Base-by-base conservation (phyloP, 306 rosid species). In the Corylus heterophylla region DNA sequence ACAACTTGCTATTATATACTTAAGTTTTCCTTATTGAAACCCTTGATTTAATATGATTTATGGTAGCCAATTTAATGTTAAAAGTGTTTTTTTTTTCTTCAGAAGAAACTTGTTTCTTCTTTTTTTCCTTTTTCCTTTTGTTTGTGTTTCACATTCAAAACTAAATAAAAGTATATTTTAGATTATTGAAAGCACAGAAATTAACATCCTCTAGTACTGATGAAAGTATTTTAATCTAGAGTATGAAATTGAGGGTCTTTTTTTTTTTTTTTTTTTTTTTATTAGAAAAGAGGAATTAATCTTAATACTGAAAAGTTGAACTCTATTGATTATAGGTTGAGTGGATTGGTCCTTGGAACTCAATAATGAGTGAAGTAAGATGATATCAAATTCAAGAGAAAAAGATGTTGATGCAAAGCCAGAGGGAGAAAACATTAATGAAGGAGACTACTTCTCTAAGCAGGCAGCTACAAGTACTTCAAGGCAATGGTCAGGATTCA, bases 401-500 rank as follows among this genome's bases (percentile, higher is more conserved):
- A 79, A 88, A 83, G 86, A 80, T 54, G 50, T 66, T 61, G 62
- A 79, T 81, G 78, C 79, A 25, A 87, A 90, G 83, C 76, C 88
- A 69, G 93, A 87, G 59, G 87, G 75, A 56, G 80, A 35, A 42
- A 54, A 2, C 39, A 77, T 54, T 27, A 64, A 42, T 42, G 1
- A 12, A 4, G 80, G 81, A 48, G 76, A 76, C 45, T 72, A 76
- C 45, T 72, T 82, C 0, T 74, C 83, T 0, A 90, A 78, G 45
- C 45, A 42, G 78, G 87, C 82, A 29, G 44, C 87, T 0, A 73
- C 92, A 6, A 77, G 78, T 42, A 42, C 7, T 12, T 81, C 96
- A 52, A 89, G 94, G 83, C 94, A 89, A 56, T 92, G 98, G 98
- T 66, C 92, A 44, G 79, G 92, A 14, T 85, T 85, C 50, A 86